These are phyloP conservation scores for Globisporangium cylindrosporum DNA, from an alignment of 352 stramenopile species.

Conservation along the genomic window DNA sequence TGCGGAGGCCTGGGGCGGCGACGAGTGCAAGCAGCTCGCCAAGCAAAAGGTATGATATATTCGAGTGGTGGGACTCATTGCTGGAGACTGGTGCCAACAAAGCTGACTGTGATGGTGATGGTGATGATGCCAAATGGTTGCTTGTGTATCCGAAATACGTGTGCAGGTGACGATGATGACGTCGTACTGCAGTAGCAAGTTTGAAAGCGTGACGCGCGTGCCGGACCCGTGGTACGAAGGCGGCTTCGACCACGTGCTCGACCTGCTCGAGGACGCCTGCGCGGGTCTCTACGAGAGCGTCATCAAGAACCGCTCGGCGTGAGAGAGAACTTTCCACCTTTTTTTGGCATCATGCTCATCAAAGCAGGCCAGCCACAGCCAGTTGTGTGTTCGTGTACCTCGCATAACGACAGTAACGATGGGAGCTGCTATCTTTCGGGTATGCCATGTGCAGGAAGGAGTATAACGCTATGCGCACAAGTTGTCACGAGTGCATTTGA, in stretches of 20 bases:
- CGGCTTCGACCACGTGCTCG: constrained; percentile 88
- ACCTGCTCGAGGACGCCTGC: constrained; percentile 87
- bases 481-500: too few species aligned
- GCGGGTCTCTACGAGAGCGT: constrained; percentile 70
- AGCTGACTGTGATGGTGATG: constrained; percentile 2
- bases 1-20: constrained; percentile 77
- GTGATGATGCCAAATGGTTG: background rate
- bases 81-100: constrained; percentile 10
- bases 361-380: too few species aligned
- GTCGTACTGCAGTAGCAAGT: constrained; percentile 65
- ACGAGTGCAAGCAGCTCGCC: constrained; percentile 40
- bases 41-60: constrained; percentile 41
- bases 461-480: too few species aligned
- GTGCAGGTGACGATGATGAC: constrained; percentile 80
- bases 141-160: background rate
- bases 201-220: constrained; percentile 55
- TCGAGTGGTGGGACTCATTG: background rate
- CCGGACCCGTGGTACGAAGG: constrained; percentile 87
- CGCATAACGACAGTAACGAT: too few species aligned
- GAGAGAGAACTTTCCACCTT: background rate
- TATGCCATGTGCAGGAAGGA: too few species aligned
- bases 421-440: too few species aligned
- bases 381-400: too few species aligned
- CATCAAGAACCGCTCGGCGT: constrained; percentile 6
- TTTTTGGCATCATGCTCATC: too few species aligned